Percentiles rank a stretch among this genome's conserved stretches.
phyloP scores from a whole-genome alignment of 2,329 filamentous ascomycete species.

The Elsinoe fawcettii region DNA sequence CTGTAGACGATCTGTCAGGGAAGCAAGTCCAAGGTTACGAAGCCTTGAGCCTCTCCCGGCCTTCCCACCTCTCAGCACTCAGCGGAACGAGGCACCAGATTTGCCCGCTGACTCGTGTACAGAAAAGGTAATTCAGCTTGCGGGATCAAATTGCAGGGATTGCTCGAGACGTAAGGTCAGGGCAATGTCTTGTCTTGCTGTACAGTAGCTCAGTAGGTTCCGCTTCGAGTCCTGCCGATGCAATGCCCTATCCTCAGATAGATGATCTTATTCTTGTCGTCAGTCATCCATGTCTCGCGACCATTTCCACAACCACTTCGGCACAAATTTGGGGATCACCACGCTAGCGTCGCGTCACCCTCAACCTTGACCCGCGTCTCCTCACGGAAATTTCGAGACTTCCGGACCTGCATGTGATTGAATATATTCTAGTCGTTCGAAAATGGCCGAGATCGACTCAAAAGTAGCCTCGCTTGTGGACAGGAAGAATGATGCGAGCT shows the following conservation, averaged over 20 bases:
- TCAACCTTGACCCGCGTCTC: not conserved
- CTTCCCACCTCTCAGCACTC: not conserved
- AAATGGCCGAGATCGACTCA: constrained; percentile 43
- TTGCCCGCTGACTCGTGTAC: constrained; percentile 7
- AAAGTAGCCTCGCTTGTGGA: constrained; percentile 46
- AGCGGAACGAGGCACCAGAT: constrained; percentile 4
- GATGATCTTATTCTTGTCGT: not conserved
- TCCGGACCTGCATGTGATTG: not conserved
- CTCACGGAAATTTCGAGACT: constrained; percentile 10
- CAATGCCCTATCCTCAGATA: not conserved
- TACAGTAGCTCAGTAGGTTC: not conserved
- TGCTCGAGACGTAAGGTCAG: not conserved
- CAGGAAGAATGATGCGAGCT: constrained; percentile 35
- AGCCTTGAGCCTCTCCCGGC: constrained; percentile 1
- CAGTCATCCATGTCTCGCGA: not conserved
- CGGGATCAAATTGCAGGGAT: not conserved
- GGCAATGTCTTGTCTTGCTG: not conserved
- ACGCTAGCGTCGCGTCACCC: constrained; percentile 13
- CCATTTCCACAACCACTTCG: not conserved
- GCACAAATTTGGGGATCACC: constrained; percentile 4
- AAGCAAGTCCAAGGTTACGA: constrained; percentile 5
- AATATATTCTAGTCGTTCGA: not conserved
- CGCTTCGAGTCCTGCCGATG: not conserved
- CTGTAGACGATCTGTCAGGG: not conserved
- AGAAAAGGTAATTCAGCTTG: not conserved